A percentile compares a stretch with the other conserved stretches of the same genome.
Conservation (phyloP, 2,329 filamentous ascomycete genomes). For the Tolypocladium tropicale region DNA sequence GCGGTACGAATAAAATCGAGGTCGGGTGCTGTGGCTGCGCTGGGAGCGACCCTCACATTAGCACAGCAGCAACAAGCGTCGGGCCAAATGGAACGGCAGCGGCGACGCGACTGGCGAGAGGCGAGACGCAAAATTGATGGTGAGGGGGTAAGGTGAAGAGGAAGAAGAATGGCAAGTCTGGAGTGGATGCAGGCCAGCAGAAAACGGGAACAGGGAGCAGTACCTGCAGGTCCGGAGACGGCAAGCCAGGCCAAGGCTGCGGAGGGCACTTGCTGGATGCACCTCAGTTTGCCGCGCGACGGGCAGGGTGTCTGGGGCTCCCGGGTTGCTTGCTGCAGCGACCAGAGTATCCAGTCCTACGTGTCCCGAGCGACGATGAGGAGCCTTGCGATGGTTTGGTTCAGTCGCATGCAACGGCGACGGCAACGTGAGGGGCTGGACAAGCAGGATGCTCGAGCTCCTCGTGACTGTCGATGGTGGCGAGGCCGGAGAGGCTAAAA, state of each 20-base stretch:
- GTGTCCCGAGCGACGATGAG: background rate
- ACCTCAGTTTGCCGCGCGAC: background rate
- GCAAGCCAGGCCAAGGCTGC: background rate
- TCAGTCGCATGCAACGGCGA: background rate
- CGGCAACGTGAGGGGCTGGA: background rate
- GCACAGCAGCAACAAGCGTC: background rate
- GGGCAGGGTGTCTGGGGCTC: background rate
- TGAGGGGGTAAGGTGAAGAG: background rate
- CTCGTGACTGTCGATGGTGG: background rate
- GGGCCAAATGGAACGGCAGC: background rate
- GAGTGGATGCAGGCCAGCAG: background rate
- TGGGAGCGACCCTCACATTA: background rate
- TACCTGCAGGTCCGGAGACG: conserved; percentile 13
- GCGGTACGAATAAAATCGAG: conserved; percentile 8
- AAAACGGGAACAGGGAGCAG: conserved; percentile 4
- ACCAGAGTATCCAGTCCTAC: background rate
- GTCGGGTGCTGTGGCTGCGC: background rate
- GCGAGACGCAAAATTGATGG: background rate
- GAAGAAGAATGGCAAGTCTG: background rate
- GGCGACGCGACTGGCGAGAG: background rate
- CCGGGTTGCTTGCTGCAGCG: background rate
- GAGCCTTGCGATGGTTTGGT: background rate
- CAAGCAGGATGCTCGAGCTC: background rate
- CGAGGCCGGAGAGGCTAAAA: background rate
- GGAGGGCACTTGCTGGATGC: too few species aligned